These are phyloP conservation scores for Aspergillus sp. DNA, from an alignment of 2,329 filamentous ascomycete genomes.

Conservation along the genomic window DNA sequence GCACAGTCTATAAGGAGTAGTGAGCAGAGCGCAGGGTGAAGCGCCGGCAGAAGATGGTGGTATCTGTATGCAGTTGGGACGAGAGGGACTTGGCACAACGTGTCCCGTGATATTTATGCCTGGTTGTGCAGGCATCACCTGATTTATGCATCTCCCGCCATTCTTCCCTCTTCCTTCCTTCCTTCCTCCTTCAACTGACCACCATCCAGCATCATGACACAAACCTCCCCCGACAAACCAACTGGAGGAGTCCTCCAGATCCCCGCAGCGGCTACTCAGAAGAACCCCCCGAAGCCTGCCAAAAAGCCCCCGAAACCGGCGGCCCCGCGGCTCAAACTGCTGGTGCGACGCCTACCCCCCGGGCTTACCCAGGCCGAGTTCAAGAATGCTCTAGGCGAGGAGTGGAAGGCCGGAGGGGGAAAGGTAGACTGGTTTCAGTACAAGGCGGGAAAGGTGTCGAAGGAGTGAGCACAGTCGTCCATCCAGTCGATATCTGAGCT, in stretches of 20 bases:
- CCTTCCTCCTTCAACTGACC: neutral
- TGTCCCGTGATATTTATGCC: too few species aligned
- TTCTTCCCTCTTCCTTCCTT: neutral
- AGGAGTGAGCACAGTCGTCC: slow-evolving; percentile 53
- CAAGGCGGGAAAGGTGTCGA: slow-evolving; percentile 65
- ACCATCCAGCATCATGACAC: slow-evolving; percentile 16
- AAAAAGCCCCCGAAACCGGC: slow-evolving; percentile 40
- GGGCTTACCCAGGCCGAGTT: slow-evolving; percentile 76
- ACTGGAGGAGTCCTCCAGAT: slow-evolving; percentile 48
- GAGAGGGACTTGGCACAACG: too few species aligned
- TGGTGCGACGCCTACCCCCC: slow-evolving; percentile 76
- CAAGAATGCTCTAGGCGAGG: slow-evolving; percentile 58
- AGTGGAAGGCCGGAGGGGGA: slow-evolving; percentile 72
- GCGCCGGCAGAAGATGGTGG: too few species aligned
- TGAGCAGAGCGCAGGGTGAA: neutral
- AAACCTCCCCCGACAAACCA: slow-evolving; percentile 18
- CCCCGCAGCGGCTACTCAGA: slow-evolving; percentile 38
- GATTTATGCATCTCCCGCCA: too few species aligned
- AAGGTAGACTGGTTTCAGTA: slow-evolving; percentile 79
- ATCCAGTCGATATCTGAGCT: neutral
- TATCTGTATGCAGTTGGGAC: too few species aligned
- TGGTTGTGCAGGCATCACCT: too few species aligned
- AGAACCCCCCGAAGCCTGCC: slow-evolving; percentile 31
- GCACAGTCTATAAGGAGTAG: too few species aligned
- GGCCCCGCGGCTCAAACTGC: slow-evolving; percentile 65